phyloP scores from a whole-genome alignment of 805 yeast genomes.

The Yamadazyma sp. region DNA sequence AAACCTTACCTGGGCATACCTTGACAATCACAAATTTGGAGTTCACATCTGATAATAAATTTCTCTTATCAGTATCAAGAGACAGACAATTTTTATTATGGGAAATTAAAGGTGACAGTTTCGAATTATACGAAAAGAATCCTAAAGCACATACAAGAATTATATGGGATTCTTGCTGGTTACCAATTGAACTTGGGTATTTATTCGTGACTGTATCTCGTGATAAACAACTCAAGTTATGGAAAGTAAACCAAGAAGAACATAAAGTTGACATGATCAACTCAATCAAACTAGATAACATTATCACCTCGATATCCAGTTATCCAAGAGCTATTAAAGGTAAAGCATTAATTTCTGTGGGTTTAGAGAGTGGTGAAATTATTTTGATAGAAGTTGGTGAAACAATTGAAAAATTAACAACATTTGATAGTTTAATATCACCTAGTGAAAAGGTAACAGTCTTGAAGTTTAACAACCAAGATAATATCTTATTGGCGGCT shows the following conservation, averaged over 20 bases:
- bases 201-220: constrained; percentile 83
- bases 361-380: constrained; percentile 68
- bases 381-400: constrained; percentile 39
- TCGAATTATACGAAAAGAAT: constrained; percentile 42
- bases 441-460: constrained; percentile 66
- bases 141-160: constrained; percentile 87
- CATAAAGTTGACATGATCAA: constrained; percentile 29
- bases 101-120: constrained; percentile 40
- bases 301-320: constrained; percentile 69
- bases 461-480: constrained; percentile 50
- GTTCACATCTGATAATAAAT: constrained; percentile 67
- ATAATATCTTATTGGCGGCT: constrained; percentile 46
- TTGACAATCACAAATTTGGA: constrained; percentile 81
- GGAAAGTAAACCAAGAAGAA: constrained; percentile 47
- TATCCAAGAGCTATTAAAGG: constrained; percentile 21
- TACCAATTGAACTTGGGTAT: constrained; percentile 37
- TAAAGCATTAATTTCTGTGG: constrained; percentile 50
- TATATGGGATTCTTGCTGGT: constrained; percentile 95
- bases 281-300: constrained; percentile 44
- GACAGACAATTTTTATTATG: constrained; percentile 85
- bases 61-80: constrained; percentile 75
- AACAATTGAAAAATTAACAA: constrained; percentile 19
- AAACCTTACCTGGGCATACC: constrained; percentile 62
- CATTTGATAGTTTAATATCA: constrained; percentile 37
- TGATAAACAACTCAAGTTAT: constrained; percentile 74